Percentiles rank a stretch among this genome's conserved stretches.
Evolutionary conservation across 768 basidiomycete genomes (phyloP).

Genomic region (Kwoniella sp.): DNA sequence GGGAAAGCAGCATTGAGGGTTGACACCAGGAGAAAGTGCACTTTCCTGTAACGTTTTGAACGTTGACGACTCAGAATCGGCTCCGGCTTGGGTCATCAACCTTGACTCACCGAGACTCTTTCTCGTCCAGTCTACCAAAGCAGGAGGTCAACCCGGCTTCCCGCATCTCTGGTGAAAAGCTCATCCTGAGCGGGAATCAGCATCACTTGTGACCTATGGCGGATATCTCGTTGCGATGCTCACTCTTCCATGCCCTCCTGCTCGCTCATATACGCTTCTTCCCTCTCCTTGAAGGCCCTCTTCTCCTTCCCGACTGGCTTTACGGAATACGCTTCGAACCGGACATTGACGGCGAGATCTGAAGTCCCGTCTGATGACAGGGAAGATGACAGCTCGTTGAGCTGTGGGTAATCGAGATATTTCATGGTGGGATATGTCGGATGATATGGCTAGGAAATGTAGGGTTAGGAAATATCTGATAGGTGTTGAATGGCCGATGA

Average conservation of each 20-base stretch:
- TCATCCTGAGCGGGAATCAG: slow-evolving; percentile 49
- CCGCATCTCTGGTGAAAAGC: slow-evolving; percentile 64
- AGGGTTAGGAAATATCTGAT: not conserved
- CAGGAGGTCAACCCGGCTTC: slow-evolving; percentile 71
- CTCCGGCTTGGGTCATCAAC: not conserved
- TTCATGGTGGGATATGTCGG: slow-evolving; percentile 60
- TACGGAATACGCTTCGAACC: slow-evolving; percentile 95
- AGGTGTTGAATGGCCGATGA: not conserved
- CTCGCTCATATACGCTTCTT: slow-evolving; percentile 73
- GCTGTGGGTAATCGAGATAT: slow-evolving; percentile 63
- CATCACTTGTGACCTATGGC: not conserved
- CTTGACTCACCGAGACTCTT: slow-evolving; percentile 37
- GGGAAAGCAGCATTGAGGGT: slow-evolving; percentile 97
- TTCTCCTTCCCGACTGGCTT: slow-evolving; percentile 97
- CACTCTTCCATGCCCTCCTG: slow-evolving; percentile 54
- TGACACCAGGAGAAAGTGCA: slow-evolving; percentile 89
- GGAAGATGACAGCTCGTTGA: slow-evolving; percentile 69
- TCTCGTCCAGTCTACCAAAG: slow-evolving; percentile 83
- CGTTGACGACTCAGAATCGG: not conserved
- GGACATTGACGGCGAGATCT: slow-evolving; percentile 74
- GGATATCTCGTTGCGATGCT: slow-evolving; percentile 14
- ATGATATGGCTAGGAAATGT: not conserved
- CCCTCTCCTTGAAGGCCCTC: slow-evolving; percentile 88
- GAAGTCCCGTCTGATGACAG: slow-evolving; percentile 64
- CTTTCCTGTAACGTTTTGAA: slow-evolving; percentile 56